Evolutionary conservation across 139 green algal species (phyloP), one percentile per base, ranked within the genome.

Genomic region (Tetradesmus obliquus): DNA sequence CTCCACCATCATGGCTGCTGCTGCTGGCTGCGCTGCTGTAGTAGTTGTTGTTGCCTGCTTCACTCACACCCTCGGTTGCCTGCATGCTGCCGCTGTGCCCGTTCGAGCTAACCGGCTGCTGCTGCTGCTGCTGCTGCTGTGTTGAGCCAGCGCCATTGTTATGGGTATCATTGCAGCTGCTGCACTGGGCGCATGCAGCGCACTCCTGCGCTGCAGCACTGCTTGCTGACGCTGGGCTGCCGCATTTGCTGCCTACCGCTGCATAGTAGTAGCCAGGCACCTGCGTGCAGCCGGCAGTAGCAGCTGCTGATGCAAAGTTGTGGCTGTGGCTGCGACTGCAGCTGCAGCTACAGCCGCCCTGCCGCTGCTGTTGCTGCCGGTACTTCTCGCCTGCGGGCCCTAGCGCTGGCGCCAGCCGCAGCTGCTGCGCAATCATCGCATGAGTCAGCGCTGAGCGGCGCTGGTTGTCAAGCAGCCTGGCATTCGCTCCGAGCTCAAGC

Each of bases 381-480:
- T 53, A 53, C 79, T 62, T 19, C 17, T 80, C 88, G n/a, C 51
- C 82, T 76, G 17, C 58, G 74, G 79, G n/a, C 8, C 72, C 89
- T 3, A 84, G 4, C n/a, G 81, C 82, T 9, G 81, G 82, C 20
- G 20, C 5, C 24, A 88, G 66, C 45, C 53, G 66, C 22, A 88
- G 54, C 51, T 80, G 66, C 82, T 92, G 89, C 7, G 82, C 89
- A 6, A 84, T 9, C 60, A 92, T 32, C 4, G 89, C 89, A 53
- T 89, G 82, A 5, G 89, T 84, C 4, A 92, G 89, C n/a, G 82
- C 89, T 71, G 89, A 92, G 53, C 89, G 82, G 10, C 89, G 54
- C 22, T 84, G 15, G 53, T 84, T 58, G 24, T 92, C 89, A 17
- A 92, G 51, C 66, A 76, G 51, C n/a, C 84, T 72, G 3, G 89